Evolutionary conservation across 176 grass and related monocot genomes (phyloP).

Genomic region (Zea mays): DNA sequence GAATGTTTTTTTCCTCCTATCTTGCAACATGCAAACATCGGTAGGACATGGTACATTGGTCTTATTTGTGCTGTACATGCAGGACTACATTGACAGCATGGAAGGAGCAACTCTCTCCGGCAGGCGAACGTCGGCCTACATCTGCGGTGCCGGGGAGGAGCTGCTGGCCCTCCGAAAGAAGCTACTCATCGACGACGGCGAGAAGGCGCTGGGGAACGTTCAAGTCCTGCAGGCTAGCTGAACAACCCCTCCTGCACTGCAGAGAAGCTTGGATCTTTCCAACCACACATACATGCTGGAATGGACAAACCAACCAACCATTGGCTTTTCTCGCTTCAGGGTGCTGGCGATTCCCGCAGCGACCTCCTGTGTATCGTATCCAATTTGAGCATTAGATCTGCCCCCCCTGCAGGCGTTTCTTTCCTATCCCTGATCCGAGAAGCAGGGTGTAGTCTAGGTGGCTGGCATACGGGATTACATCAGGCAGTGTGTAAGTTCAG

Average conservation of each 20-base stretch:
- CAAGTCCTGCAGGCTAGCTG: slow-evolving; percentile 52
- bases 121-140: slow-evolving; percentile 73
- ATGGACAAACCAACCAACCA: not conserved
- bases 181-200: slow-evolving; percentile 30
- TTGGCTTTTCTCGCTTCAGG: slow-evolving; percentile 1
- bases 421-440: slow-evolving; percentile 23
- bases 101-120: slow-evolving; percentile 97
- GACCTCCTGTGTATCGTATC: slow-evolving; percentile 51
- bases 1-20: not conserved
- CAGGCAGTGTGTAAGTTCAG: slow-evolving; percentile 60
- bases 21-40: not conserved
- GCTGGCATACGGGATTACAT: slow-evolving; percentile 94
- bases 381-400: slow-evolving; percentile 21
- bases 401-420: slow-evolving; percentile 2
- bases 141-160: slow-evolving; percentile 72
- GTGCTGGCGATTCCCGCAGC: slow-evolving; percentile 22
- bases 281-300: slow-evolving; percentile 3
- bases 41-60: not conserved
- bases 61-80: slow-evolving; percentile 39
- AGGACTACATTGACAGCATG: slow-evolving; percentile 99
- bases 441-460: slow-evolving; percentile 44
- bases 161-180: slow-evolving; percentile 64
- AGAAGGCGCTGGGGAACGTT: slow-evolving; percentile 38
- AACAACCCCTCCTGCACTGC: slow-evolving; percentile 15
- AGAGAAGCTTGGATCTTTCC: slow-evolving; percentile 51